Base-by-base conservation (phyloP, 495 filamentous ascomycete species). In the Annulohypoxylon nitens region DNA sequence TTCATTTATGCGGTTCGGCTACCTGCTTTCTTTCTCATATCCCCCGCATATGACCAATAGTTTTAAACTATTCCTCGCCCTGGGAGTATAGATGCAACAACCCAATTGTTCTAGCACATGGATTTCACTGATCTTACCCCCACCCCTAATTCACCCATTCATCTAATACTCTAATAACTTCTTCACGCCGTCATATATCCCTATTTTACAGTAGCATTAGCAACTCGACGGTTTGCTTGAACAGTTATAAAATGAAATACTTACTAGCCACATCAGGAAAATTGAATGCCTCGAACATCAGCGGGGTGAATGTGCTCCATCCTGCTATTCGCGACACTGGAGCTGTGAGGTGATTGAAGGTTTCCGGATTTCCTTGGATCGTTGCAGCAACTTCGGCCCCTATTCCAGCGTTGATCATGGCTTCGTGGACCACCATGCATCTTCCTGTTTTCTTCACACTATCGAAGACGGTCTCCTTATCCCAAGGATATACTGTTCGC, bases 401-500 rank as follows among this genome's bases (percentile, higher is more conserved):
- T 23, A 98, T 88, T 11, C 96, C 97, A 12, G 93, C 95, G 79
- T 97, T 98, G 61, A 97, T 84, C 93, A 97, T 97, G 63, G 93
- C 91, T 81, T 99, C 96, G 79, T 99, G 96, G 8, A 98, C 96
- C 1, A 99, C 91, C 34, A 99, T 86, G 36, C 93, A 95, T 59
- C 95, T 82, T 0, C 96, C 95, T 8, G 96, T 99, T 83, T 96
- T 98, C 73, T 85, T 85, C 6, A 98, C 96, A 72, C 95, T 97
- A 37, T 91, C 84, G 53, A 97, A 79, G 2, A 99, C 88, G 0
- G 91, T 92, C 75, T 92, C 85, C 75, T 94, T 90, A 81, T 99
- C 96, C 96, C 96, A 99, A 0, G 96, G 96, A 79, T 97, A 97
- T 39, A 99, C 86, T 0, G 95, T 97, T 45, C 96, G 86, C 50